Base-by-base conservation (phyloP, 1,284 basidiomycete genomes). In the Ceratobasidium sp. region DNA sequence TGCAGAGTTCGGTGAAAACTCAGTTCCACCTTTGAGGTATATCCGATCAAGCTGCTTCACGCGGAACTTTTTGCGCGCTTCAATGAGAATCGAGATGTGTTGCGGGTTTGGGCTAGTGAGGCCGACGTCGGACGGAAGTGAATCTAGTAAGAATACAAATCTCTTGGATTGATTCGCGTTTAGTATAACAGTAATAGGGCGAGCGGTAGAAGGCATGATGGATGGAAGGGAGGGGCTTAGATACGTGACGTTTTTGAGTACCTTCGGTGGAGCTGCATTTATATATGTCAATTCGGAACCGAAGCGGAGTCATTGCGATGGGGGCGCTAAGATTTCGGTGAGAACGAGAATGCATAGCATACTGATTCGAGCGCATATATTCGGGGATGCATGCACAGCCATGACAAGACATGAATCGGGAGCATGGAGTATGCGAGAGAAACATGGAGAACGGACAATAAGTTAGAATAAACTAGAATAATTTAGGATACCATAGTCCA, bases 351-450 rank as follows among this genome's bases (percentile, higher is more conserved):
- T 8, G 23, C 60, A 62, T 26, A 30, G 28, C 39, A 45, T 62
- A 55, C 1, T 55, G 53, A 55, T 55, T 55, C 32, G 86, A 85
- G 73, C 79, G 88, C 75, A 84, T 96, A n/a, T 94, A 83, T 72
- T 81, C 72, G 0, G 53, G 3, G 32, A 32, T 18, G 12, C 32
- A 36, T 55, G 28, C 53, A 55, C n/a, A 55, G 53, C 53, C 26
- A 30, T 55, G 32, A 1, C 32, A 30, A 26, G 32, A 32, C 53
- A 55, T 55, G 28, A 55, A 12, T 55, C 53, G 5, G 18, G 28
- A 16, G 26, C 18, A 26, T 32, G 18, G 28, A 16, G 26, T 16
- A 26, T 32, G 32, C 2, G 1, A 55, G 53, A 30, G 28, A 32
- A 26, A 26, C n/a, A 14, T 30, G 28, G 14, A 32, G 48, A 14